Evolutionary conservation across 106 monocot genomes (phyloP).

Genomic region (Allium cepa): DNA sequence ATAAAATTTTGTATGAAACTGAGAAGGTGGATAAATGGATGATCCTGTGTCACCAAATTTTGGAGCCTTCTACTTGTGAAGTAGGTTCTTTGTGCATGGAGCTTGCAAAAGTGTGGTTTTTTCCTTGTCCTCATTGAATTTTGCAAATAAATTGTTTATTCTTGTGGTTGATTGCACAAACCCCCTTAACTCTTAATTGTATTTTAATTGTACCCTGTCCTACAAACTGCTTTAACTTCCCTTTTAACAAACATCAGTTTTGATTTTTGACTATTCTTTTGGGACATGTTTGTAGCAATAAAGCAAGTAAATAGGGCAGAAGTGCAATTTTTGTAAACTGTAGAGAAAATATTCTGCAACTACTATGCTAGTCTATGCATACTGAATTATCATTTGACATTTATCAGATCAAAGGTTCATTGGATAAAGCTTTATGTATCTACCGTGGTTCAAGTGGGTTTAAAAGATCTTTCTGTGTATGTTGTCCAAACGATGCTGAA

Average conservation of each 20-base stretch:
- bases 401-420: slow-evolving; percentile 42
- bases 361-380: not conserved
- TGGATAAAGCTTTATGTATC: slow-evolving; percentile 47
- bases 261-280: too few relatives aligned
- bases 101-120: slow-evolving; percentile 38
- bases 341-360: too few relatives aligned
- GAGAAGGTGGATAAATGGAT: slow-evolving; percentile 68
- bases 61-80: slow-evolving; percentile 36
- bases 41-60: slow-evolving; percentile 22
- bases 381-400: slow-evolving; percentile 5
- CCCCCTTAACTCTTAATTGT: too few relatives aligned
- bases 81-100: slow-evolving; percentile 27
- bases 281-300: too few relatives aligned
- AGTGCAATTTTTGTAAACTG: too few relatives aligned
- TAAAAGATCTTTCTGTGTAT: slow-evolving; percentile 34
- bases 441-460: slow-evolving; percentile 26
- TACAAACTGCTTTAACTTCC: too few relatives aligned
- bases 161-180: too few relatives aligned
- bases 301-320: too few relatives aligned
- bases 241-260: too few relatives aligned
- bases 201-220: too few relatives aligned
- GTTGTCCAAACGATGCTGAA: slow-evolving; percentile 43
- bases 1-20: slow-evolving; percentile 38
- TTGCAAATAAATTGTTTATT: too few relatives aligned
- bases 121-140: not conserved